Evolutionary conservation across 2,329 filamentous ascomycete species (phyloP).

Genomic region (Elsinoe perseae): DNA sequence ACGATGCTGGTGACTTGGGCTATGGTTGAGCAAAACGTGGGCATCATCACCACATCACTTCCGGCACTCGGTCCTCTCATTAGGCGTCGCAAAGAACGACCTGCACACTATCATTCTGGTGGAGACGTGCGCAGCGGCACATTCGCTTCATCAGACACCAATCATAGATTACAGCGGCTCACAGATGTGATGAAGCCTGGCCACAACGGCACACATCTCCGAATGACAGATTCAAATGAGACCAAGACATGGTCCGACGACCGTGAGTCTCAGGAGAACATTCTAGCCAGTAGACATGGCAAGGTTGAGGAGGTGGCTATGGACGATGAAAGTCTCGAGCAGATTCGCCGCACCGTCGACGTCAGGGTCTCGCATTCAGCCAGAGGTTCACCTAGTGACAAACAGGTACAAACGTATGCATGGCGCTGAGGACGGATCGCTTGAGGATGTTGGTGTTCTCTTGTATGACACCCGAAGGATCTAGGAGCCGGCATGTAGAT

Average conservation of each 20-base stretch:
- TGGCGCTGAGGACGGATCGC: neutral
- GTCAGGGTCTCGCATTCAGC: neutral
- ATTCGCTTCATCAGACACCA: neutral
- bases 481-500: slow-evolving; percentile 2
- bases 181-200: neutral
- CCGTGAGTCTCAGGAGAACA: neutral
- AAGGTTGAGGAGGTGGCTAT: neutral
- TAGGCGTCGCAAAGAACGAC: neutral
- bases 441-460: neutral
- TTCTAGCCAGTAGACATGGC: neutral
- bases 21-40: neutral
- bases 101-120: neutral
- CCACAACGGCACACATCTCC: neutral
- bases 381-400: neutral
- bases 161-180: neutral
- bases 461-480: slow-evolving; percentile 3
- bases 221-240: neutral
- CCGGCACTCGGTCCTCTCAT: neutral
- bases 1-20: neutral
- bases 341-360: neutral
- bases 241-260: neutral
- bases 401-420: neutral
- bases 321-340: neutral
- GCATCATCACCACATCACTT: neutral
- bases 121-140: neutral